Conservation (phyloP, 257 asterid species). For the Salvia rosmarinus region DNA sequence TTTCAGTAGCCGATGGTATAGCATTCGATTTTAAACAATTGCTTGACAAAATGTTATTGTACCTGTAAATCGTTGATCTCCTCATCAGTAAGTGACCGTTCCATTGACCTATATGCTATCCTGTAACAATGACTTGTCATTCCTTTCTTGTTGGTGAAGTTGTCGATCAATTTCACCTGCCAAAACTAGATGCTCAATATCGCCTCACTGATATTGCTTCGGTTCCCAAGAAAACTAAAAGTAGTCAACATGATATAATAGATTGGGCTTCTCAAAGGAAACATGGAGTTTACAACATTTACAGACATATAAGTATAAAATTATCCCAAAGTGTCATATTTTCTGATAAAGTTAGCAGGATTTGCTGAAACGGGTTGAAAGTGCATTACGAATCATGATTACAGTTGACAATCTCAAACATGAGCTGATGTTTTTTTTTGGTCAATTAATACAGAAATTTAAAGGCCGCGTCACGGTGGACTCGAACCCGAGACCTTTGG, state of each 20-base stretch:
- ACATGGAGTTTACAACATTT: not conserved
- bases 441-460: too few relatives aligned
- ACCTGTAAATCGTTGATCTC: conserved; percentile 97
- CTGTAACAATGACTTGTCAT: conserved; percentile 94
- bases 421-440: too few relatives aligned
- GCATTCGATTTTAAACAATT: not conserved
- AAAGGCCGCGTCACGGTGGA: too few relatives aligned
- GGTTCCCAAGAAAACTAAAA: not conserved
- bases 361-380: not conserved
- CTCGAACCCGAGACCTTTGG: too few relatives aligned
- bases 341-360: not conserved
- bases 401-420: not conserved
- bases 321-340: not conserved
- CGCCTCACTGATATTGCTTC: not conserved
- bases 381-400: not conserved
- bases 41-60: not conserved
- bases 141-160: conserved; percentile 92
- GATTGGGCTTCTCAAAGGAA: not conserved
- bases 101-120: conserved; percentile 90
- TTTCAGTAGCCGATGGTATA: not conserved
- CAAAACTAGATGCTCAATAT: not conserved
- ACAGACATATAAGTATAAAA: not conserved
- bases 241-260: not conserved
- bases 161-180: conserved; percentile 79
- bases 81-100: conserved; percentile 89